Base-by-base conservation (phyloP, 164 flowering plant genomes). In the Berberis vulgaris region DNA sequence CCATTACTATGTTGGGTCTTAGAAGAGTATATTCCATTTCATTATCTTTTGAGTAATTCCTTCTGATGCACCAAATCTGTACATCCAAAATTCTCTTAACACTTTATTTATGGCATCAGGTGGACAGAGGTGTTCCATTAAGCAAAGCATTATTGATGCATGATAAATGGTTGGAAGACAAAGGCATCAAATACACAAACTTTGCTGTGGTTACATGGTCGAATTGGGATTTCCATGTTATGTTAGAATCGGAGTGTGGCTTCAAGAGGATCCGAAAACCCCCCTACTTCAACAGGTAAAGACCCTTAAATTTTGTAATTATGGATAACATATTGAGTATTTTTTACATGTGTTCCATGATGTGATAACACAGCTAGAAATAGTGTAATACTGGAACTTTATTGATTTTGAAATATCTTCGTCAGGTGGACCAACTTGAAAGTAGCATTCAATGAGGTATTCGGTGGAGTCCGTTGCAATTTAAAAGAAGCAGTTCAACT, bases 181-280 rank as follows among this genome's bases (percentile, higher is more conserved):
- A 79, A 74, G 97, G 99, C 7, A 83, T 94, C 47, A 89, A 89
- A 72, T 74, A 84, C 64, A 77, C 91, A 42, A 87, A 85, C 70
- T 94, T 94, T 79, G 96, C 89, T 64, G 91, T 94, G 41, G 97
- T 91, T 46, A 94, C 97, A 41, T 94, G 99, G 99, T 87, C 97
- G 5, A 84, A 89, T 73, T 94, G 99, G 99, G 99, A 94, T 71
- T 94, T 97, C 62, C 76, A 79, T 13, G 96, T 94, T 40, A 87
- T 94, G 96, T 70, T 94, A 79, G 99, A 94, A 77, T 86, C 96
- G 45, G 99, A 94, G 68, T 94, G 99, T 77, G 84, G 87, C 41
- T 87, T 76, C 81, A 94, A 94, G 82, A 84, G 77, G 71, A 87
- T 94, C 49, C 67, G 83, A 5, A 94, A 94, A 74, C 97, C 99